Conservation (phyloP, 805 yeast species). For the Torulaspora gathmanii region DNA sequence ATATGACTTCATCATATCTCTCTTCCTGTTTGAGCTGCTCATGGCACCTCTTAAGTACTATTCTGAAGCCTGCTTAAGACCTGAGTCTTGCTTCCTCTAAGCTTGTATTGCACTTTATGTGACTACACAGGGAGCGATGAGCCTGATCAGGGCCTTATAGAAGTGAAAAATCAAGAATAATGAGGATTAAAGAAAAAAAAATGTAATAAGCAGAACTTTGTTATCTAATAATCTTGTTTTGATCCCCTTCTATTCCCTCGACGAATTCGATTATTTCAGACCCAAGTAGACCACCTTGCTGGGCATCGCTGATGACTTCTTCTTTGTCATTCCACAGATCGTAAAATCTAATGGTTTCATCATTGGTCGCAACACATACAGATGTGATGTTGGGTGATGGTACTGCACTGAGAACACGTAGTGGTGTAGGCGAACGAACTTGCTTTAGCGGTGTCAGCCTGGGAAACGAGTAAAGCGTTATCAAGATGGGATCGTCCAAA, state of each 20-base stretch:
- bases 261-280: constrained; percentile 53
- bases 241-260: constrained; percentile 45
- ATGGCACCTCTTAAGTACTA: background rate
- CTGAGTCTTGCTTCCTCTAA: background rate
- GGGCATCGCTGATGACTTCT: constrained; percentile 37
- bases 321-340: constrained; percentile 56
- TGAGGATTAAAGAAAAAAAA: background rate
- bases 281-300: constrained; percentile 47
- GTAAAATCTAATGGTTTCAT: constrained; percentile 71
- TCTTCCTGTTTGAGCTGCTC: constrained; percentile 11
- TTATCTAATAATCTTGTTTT: constrained; percentile 11
- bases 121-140: background rate
- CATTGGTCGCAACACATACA: constrained; percentile 72
- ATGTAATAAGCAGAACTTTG: background rate
- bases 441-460: constrained; percentile 45
- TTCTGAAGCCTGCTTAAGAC: background rate
- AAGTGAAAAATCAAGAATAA: background rate
- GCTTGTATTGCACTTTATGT: background rate
- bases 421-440: constrained; percentile 46
- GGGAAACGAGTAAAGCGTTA: constrained; percentile 67
- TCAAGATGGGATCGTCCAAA: constrained; percentile 44
- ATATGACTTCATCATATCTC: constrained; percentile 21
- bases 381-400: constrained; percentile 58
- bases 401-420: constrained; percentile 63
- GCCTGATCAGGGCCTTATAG: background rate